Evolutionary conservation across 2,329 filamentous ascomycete genomes (phyloP), one percentile per base, ranked within the genome.

Genomic region (Macrophomina pseudophaseolina): DNA sequence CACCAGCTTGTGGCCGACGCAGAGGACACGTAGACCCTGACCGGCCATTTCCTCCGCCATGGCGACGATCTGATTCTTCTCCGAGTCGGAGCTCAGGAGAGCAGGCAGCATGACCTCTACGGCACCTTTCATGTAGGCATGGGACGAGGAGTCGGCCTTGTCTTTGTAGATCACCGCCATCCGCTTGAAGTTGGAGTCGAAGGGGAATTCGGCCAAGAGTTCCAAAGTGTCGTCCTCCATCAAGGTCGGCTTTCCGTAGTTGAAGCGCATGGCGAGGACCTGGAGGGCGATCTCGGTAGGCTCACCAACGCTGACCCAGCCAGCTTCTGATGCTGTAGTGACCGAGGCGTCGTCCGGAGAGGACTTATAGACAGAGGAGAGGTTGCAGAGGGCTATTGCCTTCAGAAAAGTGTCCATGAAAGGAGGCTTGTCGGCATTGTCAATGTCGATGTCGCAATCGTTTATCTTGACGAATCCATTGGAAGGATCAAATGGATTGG

Each of bases 161-260:
- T 77, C 73, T 44, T 75, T 73, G 69, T 78, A 80, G 52, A 78
- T 73, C 18, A 80, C 76, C 0, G 76, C 74, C 78, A 80, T 80
- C 65, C 76, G 76, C 71, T 80, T 80, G 67, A 78, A 74, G 8
- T 76, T 75, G 8, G 77, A 79, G 66, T 80, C 77, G 46, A 80
- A 80, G 2, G 77, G 76, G 65, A 78, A 80, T 28, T 80, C 78
- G 2, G 76, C 76, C 2, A 74, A 74, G 40, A 76, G 75, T 58
- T 73, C 70, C 62, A 76, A 71, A 54, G 74, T 70, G 23, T 72
- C 71, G 2, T 67, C 71, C 46, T 71, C 68, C 7, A 78, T 70
- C 4, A 79, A 64, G 3, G 72, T 56, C 11, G 63, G 68, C 65
- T 75, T 75, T 62, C 76, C 76, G 71, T 75, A 78, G 52, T 74